A percentile compares a stretch with the other conserved stretches of the same genome.
Evolutionary conservation across 2,329 filamentous ascomycete genomes (phyloP).

Genomic region (Exophiala oligosperma): DNA sequence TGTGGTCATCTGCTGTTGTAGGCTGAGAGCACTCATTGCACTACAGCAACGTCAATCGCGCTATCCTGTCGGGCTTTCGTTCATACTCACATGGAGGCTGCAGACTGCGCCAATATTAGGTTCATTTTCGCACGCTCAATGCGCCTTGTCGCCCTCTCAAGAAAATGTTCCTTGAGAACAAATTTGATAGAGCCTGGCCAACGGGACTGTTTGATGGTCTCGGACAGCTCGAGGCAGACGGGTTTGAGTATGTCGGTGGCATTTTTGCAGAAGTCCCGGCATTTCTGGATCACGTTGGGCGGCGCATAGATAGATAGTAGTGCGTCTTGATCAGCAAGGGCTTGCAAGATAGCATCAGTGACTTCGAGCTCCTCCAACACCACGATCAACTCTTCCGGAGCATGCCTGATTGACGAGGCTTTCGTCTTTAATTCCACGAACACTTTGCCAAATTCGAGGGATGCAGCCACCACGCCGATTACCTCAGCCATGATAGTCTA

Average conservation of each 20-base stretch:
- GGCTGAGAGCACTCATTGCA: slow-evolving; percentile 5
- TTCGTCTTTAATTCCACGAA: slow-evolving; percentile 5
- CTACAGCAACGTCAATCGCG: not conserved
- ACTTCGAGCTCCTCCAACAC: slow-evolving; percentile 11
- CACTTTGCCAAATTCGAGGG: slow-evolving; percentile 8
- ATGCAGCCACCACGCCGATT: slow-evolving; percentile 12
- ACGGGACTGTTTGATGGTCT: slow-evolving; percentile 6
- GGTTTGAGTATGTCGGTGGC: slow-evolving; percentile 5
- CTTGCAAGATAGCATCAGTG: slow-evolving; percentile 2
- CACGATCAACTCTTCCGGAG: not conserved
- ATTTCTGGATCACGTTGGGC: slow-evolving; percentile 3
- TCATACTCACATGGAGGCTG: slow-evolving; percentile 2
- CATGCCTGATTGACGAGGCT: slow-evolving; percentile 7
- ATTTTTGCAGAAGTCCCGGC: slow-evolving; percentile 8
- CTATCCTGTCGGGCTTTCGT: too few relatives aligned
- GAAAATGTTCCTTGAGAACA: slow-evolving; percentile 5
- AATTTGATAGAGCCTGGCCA: slow-evolving; percentile 6
- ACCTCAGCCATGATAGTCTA: slow-evolving; percentile 8
- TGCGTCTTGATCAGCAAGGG: slow-evolving; percentile 10
- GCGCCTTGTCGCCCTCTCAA: slow-evolving; percentile 2
- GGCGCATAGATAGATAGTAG: slow-evolving; percentile 1
- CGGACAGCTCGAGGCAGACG: slow-evolving; percentile 2
- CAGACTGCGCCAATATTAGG: slow-evolving; percentile 6
- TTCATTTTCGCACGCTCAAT: slow-evolving; percentile 8
- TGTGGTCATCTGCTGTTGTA: slow-evolving; percentile 8